Conservation (phyloP, 1,284 basidiomycete genomes). For the Trametes versicolor region DNA sequence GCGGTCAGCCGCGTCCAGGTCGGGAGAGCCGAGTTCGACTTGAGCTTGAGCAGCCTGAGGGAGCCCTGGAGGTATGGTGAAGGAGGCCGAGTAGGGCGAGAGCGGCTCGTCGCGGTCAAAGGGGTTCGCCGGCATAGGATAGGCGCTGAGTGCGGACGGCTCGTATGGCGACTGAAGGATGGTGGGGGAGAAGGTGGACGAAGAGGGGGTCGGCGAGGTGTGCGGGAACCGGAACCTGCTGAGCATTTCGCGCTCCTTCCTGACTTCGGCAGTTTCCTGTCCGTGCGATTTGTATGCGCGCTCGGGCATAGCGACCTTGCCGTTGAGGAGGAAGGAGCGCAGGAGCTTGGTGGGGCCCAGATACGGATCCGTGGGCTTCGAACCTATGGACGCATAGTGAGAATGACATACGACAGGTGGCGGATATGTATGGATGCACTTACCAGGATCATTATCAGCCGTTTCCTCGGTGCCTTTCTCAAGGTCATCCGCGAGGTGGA, state of each 20-base stretch:
- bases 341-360: slow-evolving; percentile 11
- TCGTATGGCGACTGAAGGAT: not conserved
- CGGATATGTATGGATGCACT: not conserved
- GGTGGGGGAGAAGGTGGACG: not conserved
- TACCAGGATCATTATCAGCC: not conserved
- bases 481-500: slow-evolving; percentile 14
- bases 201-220: not conserved
- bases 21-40: not conserved
- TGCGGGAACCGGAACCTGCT: slow-evolving; percentile 16
- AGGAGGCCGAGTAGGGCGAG: not conserved
- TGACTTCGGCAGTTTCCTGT: not conserved
- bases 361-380: slow-evolving; percentile 11
- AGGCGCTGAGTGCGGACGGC: slow-evolving; percentile 1
- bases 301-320: slow-evolving; percentile 6
- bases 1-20: not conserved
- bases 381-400: not conserved
- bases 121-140: slow-evolving; percentile 1
- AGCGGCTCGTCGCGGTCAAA: slow-evolving; percentile 1
- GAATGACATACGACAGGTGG: too few relatives aligned
- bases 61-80: slow-evolving; percentile 17
- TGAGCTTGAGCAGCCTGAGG: too few relatives aligned
- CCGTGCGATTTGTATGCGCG: slow-evolving; percentile 14
- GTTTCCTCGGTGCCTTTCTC: slow-evolving; percentile 7
- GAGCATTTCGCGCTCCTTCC: slow-evolving; percentile 8
- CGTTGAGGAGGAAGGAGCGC: slow-evolving; percentile 15